phyloP scores from a whole-genome alignment of 2,329 filamentous ascomycete species.

The Zymoseptoria passerinii region DNA sequence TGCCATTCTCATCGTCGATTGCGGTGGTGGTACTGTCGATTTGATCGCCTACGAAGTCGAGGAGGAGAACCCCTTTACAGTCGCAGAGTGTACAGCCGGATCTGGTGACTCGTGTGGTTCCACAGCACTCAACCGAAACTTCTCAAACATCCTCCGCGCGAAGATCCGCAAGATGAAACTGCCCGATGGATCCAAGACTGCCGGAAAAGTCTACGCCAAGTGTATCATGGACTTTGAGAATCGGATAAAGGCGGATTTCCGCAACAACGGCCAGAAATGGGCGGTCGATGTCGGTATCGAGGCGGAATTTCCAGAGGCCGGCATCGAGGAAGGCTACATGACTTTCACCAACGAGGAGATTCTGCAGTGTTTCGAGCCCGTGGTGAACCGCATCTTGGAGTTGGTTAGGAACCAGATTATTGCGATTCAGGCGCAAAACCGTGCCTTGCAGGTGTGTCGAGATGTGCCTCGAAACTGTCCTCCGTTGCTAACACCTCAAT shows the following conservation, averaged over 20 bases:
- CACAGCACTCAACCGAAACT: slow-evolving; percentile 96
- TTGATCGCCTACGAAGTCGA: slow-evolving; percentile 98
- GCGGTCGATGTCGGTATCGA: slow-evolving; percentile 96
- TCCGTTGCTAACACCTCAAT: slow-evolving; percentile 11
- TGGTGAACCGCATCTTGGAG: slow-evolving; percentile 93
- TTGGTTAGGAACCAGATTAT: slow-evolving; percentile 97
- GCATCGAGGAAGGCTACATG: slow-evolving; percentile 99
- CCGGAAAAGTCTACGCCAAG: slow-evolving; percentile 96
- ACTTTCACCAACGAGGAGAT: slow-evolving; percentile 99
- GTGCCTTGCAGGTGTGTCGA: slow-evolving; percentile 62
- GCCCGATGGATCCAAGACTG: slow-evolving; percentile 90
- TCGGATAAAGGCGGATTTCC: slow-evolving; percentile 98
- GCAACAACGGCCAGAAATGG: slow-evolving; percentile 99
- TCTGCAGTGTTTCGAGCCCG: slow-evolving; percentile 95
- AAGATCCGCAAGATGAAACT: slow-evolving; percentile 99
- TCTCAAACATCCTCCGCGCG: slow-evolving; percentile 92
- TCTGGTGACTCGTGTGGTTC: slow-evolving; percentile 97
- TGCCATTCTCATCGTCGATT: slow-evolving; percentile 96
- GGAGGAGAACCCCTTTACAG: slow-evolving; percentile 93
- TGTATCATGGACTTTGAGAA: slow-evolving; percentile 99
- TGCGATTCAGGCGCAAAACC: slow-evolving; percentile 95
- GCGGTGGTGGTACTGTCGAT: slow-evolving; percentile 96
- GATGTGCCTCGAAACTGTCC: neutral
- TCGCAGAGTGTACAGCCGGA: slow-evolving; percentile 92
- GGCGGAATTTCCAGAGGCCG: slow-evolving; percentile 93